phyloP scores from a whole-genome alignment of 1,139 yeast genomes.

The Magnusiomyces paraingens region DNA sequence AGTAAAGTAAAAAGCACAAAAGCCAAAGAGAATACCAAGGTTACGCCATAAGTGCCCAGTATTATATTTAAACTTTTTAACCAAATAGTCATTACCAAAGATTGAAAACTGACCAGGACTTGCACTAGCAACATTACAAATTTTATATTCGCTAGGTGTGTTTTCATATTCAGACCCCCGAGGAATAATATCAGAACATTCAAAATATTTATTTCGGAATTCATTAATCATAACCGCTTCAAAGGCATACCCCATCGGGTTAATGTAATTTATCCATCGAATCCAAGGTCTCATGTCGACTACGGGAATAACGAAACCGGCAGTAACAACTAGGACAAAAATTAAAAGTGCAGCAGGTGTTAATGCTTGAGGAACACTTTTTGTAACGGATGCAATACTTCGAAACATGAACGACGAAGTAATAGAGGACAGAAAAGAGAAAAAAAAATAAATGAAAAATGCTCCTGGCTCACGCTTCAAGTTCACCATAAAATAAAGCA shows the following conservation, averaged over 20 bases:
- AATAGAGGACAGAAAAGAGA: conserved; percentile 49
- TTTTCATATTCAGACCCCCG: conserved; percentile 40
- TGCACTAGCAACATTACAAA: conserved; percentile 63
- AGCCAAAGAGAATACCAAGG: conserved; percentile 62
- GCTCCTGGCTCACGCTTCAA: conserved; percentile 60
- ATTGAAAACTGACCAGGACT: conserved; percentile 49
- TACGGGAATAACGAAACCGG: conserved; percentile 72
- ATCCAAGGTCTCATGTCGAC: conserved; percentile 70
- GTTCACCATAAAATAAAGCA: conserved; percentile 60
- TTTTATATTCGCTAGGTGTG: conserved; percentile 37
- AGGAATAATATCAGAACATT: conserved; percentile 47
- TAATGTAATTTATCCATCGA: conserved; percentile 67
- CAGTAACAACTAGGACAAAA: conserved; percentile 56
- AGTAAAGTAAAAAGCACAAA: conserved; percentile 47
- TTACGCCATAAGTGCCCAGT: conserved; percentile 75
- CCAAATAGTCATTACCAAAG: conserved; percentile 52
- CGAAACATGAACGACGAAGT: conserved; percentile 69
- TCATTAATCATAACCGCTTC: conserved; percentile 65
- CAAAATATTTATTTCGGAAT: conserved; percentile 41
- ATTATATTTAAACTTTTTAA: conserved; percentile 42
- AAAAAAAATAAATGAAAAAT: conserved; percentile 60
- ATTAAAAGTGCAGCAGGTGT: conserved; percentile 63
- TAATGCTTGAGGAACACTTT: conserved; percentile 59
- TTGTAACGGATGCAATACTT: conserved; percentile 58
- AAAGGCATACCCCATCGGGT: conserved; percentile 64